Evolutionary conservation across 345 rosid species (phyloP).

Genomic region (Limnanthes douglasii): DNA sequence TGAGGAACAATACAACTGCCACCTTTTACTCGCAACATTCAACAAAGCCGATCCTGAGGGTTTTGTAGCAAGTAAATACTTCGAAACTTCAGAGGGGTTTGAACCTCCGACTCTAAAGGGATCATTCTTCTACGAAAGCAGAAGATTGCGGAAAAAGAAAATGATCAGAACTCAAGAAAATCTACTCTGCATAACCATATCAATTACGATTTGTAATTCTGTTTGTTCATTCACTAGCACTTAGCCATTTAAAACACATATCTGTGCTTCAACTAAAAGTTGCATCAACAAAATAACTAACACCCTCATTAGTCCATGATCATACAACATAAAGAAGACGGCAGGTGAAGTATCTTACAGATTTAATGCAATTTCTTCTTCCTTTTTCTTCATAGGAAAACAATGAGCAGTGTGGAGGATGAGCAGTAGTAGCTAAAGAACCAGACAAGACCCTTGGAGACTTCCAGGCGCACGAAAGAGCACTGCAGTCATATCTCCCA

Average conservation of each 20-base stretch:
- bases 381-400: slow-evolving; percentile 18
- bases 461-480: slow-evolving; percentile 81
- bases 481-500: slow-evolving; percentile 55
- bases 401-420: slow-evolving; percentile 34
- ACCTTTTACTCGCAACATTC: slow-evolving; percentile 28
- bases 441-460: slow-evolving; percentile 86
- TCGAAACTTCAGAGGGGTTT: slow-evolving; percentile 18
- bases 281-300: slow-evolving; percentile 2
- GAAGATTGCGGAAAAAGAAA: slow-evolving; percentile 1
- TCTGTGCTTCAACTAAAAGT: slow-evolving; percentile 2
- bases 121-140: slow-evolving; percentile 31
- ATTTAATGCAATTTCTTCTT: slow-evolving; percentile 24
- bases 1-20: slow-evolving; percentile 37
- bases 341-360: slow-evolving; percentile 26
- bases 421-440: slow-evolving; percentile 71
- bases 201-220: too few species aligned
- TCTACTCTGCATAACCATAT: too few species aligned
- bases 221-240: background rate
- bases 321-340: background rate
- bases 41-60: slow-evolving; percentile 24
- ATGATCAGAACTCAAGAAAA: background rate
- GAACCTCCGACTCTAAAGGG: slow-evolving; percentile 24
- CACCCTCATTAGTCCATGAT: background rate
- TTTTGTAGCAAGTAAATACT: slow-evolving; percentile 21
- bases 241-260: background rate